Conservation (phyloP, 2,329 filamentous ascomycete species). For the Colletotrichum spaethianum region DNA sequence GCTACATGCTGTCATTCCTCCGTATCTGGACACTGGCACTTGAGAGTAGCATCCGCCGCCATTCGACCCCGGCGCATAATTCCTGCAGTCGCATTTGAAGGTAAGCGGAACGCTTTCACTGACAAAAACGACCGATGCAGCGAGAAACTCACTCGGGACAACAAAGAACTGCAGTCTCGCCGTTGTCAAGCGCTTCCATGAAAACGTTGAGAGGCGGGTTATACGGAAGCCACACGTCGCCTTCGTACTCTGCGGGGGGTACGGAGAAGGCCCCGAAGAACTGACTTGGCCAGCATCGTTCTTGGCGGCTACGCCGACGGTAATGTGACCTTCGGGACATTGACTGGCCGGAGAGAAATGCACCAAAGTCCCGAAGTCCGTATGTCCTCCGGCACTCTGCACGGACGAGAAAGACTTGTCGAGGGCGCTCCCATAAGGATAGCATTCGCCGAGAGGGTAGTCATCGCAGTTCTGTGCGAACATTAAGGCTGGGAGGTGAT, state of each 20-base stretch:
- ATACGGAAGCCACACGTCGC: not conserved
- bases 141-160: slow-evolving; percentile 17
- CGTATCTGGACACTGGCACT: not conserved
- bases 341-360: slow-evolving; percentile 46
- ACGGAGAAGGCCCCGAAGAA: slow-evolving; percentile 26
- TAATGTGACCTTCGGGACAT: slow-evolving; percentile 46
- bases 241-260: not conserved
- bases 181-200: slow-evolving; percentile 14
- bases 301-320: slow-evolving; percentile 40
- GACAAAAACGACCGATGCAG: not conserved
- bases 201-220: slow-evolving; percentile 25
- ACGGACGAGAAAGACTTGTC: slow-evolving; percentile 20
- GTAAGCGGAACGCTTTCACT: not conserved
- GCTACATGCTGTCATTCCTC: not conserved
- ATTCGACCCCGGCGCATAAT: not conserved
- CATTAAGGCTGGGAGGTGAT: too few species aligned
- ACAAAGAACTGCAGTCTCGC: slow-evolving; percentile 2
- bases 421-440: slow-evolving; percentile 42
- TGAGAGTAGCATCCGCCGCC: slow-evolving; percentile 13
- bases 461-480: slow-evolving; percentile 15
- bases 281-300: slow-evolving; percentile 8
- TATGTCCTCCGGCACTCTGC: not conserved
- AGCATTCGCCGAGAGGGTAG: slow-evolving; percentile 41
- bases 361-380: slow-evolving; percentile 9
- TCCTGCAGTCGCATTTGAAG: not conserved